These are phyloP conservation scores for Linnemannia hyalina DNA, from an alignment of 192 early-diverging fungal species.

Conservation along the genomic window DNA sequence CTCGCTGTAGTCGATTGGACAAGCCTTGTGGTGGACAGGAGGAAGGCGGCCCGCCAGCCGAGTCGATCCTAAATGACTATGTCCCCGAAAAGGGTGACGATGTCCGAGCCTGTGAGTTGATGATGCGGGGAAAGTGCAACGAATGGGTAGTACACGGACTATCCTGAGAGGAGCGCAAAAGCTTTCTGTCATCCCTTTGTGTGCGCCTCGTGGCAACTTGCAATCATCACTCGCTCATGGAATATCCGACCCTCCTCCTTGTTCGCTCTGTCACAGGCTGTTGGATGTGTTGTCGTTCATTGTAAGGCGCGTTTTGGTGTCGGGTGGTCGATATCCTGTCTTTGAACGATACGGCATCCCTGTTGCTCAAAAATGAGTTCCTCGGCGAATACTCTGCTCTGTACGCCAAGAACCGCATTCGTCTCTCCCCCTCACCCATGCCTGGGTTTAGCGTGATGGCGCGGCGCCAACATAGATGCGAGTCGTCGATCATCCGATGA, in stretches of 20 bases:
- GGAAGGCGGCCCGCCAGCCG: conserved; percentile 19
- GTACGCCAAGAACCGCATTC: background rate
- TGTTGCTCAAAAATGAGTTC: background rate
- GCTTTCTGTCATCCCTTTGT: background rate
- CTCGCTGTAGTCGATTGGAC: background rate
- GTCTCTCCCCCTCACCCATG: background rate
- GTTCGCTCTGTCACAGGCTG: background rate
- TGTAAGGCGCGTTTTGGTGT: background rate
- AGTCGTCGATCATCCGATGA: conserved; percentile 1
- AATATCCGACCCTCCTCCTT: background rate
- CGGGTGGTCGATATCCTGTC: background rate
- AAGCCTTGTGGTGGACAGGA: conserved; percentile 16
- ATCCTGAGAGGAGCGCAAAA: background rate
- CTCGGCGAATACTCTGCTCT: background rate
- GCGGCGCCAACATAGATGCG: background rate
- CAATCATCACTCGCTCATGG: background rate
- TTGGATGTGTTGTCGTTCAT: background rate
- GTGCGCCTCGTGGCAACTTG: background rate
- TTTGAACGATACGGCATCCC: background rate
- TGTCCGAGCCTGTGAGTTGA: conserved; percentile 4
- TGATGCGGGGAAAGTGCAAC: background rate
- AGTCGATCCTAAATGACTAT: conserved; percentile 31
- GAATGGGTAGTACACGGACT: background rate
- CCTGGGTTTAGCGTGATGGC: background rate
- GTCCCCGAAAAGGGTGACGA: conserved; percentile 27